Conservation (phyloP, 805 yeast species). For the Candida nitratophila region DNA sequence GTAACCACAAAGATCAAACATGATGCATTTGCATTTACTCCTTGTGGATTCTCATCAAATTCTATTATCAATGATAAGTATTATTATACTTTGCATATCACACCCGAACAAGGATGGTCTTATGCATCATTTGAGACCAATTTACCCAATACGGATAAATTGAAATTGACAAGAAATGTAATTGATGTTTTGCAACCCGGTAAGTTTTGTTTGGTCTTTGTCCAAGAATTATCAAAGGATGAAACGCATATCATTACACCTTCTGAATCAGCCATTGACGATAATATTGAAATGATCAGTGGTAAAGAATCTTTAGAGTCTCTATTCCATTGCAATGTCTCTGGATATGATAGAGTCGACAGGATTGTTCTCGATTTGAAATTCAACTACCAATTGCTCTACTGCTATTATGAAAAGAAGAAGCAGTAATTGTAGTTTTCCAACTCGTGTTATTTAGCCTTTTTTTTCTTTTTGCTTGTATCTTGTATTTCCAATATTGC, state of each 20-base stretch:
- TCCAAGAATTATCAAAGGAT: constrained; percentile 13
- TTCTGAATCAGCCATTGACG: not conserved
- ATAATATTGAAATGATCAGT: not conserved
- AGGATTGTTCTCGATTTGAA: constrained; percentile 67
- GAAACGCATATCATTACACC: not conserved
- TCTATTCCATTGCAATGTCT: constrained; percentile 27
- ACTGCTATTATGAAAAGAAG: constrained; percentile 49
- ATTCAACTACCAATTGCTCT: constrained; percentile 61
- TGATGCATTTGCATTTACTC: constrained; percentile 87
- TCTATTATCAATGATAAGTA: constrained; percentile 57
- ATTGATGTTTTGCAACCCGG: constrained; percentile 66
- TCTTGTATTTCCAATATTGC: too few species aligned
- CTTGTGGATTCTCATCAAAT: constrained; percentile 94
- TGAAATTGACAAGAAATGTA: constrained; percentile 52
- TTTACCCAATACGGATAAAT: constrained; percentile 47
- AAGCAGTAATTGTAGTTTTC: not conserved
- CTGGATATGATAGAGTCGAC: constrained; percentile 57
- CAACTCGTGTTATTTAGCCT: too few species aligned
- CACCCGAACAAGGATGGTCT: constrained; percentile 92
- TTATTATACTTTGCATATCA: constrained; percentile 79
- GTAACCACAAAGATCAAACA: constrained; percentile 33
- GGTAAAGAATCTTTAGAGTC: not conserved
- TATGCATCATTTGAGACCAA: constrained; percentile 95
- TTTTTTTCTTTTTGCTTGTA: too few species aligned
- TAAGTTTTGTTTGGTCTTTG: constrained; percentile 47